Base-by-base conservation (phyloP, 495 filamentous ascomycete species). In the Neurospora sp. region DNA sequence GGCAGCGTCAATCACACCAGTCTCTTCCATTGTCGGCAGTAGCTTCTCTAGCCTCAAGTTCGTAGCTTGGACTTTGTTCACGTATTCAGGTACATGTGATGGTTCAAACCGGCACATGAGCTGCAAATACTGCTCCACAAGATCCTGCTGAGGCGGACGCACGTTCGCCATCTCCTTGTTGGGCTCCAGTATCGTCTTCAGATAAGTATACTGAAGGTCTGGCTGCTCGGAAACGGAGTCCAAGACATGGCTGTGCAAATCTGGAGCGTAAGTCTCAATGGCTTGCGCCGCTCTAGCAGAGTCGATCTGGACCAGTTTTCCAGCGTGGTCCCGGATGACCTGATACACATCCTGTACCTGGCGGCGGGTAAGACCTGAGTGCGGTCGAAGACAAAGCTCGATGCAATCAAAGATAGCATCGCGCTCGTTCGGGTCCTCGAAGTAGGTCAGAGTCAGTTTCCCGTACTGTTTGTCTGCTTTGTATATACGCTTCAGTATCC, bases 401-500 rank as follows among this genome's bases (percentile, higher is more conserved):
- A 99, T 88, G 76, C 91, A 93, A 44, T 88, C 89, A 76, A 97
- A 98, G 18, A 96, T 84, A 5, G 81, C 85, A 9, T 90, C 86
- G 65, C 86, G 90, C 73, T 93, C 90, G 69, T 93, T 88, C 4
- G 88, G 87, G 76, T 98, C 96, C 72, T 98, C 92, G 59, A 99
- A 92, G 78, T 93, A 97, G 1, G 91, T 89, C 75, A 92, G 84
- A 0, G 98, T 81, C 41, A 97, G 86, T 75, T 92, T 89, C 3
- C 91, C 86, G 76, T 92, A 97, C 77, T 94, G 89, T 75, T 89
- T 93, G 73, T 97, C 94, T 5, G 87, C 84, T 75, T 89, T 89
- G 78, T 97, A 97, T 39, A 92, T 92, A 37, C 92, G 91, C 82
- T 98, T 98, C 40, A 99, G 81, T 59, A 99, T 94, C n/a, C 95